Conservation (phyloP, 768 basidiomycete species). For the Kwoniella sp. region DNA sequence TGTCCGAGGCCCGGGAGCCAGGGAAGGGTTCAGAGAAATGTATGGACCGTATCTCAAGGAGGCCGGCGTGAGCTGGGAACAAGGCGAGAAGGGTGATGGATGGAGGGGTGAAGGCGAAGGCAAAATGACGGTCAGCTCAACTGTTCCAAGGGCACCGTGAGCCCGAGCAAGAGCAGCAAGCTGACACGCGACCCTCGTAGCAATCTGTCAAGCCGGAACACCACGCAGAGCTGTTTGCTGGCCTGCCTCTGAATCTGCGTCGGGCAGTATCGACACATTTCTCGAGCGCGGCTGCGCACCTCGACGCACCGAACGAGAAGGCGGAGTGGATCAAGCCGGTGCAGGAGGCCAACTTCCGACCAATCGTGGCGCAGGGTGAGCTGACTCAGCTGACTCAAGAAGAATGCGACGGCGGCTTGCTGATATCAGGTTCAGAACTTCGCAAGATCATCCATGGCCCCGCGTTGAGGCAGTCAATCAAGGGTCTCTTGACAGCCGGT, state of each 20-base stretch:
- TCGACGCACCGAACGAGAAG: slow-evolving; percentile 56
- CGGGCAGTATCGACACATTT: slow-evolving; percentile 3
- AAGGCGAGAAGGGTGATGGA: slow-evolving; percentile 4
- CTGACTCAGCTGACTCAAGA: background rate
- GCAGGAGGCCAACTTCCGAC: slow-evolving; percentile 7
- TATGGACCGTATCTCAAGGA: slow-evolving; percentile 58
- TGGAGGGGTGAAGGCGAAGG: slow-evolving; percentile 26
- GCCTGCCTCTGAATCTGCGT: slow-evolving; percentile 69
- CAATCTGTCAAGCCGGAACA: slow-evolving; percentile 71
- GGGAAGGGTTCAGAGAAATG: slow-evolving; percentile 75
- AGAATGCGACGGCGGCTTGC: too few species aligned
- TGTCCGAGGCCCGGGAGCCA: slow-evolving; percentile 63
- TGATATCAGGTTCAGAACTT: too few species aligned
- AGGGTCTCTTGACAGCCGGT: slow-evolving; percentile 80
- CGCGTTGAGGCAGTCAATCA: slow-evolving; percentile 75
- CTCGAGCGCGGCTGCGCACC: background rate
- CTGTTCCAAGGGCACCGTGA: background rate
- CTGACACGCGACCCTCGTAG: slow-evolving; percentile 36
- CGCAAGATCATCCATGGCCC: slow-evolving; percentile 72
- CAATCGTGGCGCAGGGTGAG: slow-evolving; percentile 50
- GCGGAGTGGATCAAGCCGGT: slow-evolving; percentile 65
- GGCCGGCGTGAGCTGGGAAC: slow-evolving; percentile 54
- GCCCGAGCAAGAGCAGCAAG: too few species aligned
- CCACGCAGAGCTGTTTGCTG: slow-evolving; percentile 67
- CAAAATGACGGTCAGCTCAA: too few species aligned